Percentiles rank a stretch among this genome's conserved stretches.
Evolutionary conservation across 2,329 filamentous ascomycete species (phyloP).

Genomic region (Celoporthe dispersa): DNA sequence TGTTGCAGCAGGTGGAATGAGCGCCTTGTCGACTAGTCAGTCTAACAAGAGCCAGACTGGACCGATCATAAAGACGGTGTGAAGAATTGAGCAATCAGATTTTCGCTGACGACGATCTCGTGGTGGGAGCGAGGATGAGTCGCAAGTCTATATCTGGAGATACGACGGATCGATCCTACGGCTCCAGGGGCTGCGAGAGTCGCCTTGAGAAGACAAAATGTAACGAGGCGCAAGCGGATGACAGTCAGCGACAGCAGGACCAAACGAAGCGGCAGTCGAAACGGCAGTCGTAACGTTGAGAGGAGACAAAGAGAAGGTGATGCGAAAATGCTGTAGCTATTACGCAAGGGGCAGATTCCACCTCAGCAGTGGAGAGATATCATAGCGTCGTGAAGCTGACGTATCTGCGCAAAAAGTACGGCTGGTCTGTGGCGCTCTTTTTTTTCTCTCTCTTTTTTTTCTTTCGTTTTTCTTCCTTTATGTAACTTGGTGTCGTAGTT

Average conservation of each 20-base stretch:
- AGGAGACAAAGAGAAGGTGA: conserved; percentile 13
- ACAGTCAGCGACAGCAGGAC: neutral
- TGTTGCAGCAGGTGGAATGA: neutral
- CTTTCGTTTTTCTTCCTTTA: neutral
- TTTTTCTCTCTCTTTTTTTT: neutral
- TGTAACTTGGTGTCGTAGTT: neutral
- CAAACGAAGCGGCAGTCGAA: neutral
- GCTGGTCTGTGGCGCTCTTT: neutral
- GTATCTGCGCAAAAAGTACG: neutral
- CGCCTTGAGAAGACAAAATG: neutral
- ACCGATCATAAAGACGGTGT: neutral
- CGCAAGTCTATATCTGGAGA: conserved; percentile 24
- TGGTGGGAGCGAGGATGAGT: conserved; percentile 24
- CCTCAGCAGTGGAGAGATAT: neutral
- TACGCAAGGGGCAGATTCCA: neutral
- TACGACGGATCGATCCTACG: conserved; percentile 19
- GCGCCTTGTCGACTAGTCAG: neutral
- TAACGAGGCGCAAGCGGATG: neutral
- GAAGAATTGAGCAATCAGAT: neutral
- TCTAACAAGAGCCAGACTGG: neutral
- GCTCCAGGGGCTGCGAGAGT: conserved; percentile 9
- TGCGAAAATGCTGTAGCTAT: neutral
- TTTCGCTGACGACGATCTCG: conserved; percentile 15
- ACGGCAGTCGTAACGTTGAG: neutral
- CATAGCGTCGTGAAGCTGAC: conserved; percentile 10